Evolutionary conservation across 257 asterid genomes (phyloP), one percentile per base, ranked within the genome.

Genomic region (Solanum stenotomum): DNA sequence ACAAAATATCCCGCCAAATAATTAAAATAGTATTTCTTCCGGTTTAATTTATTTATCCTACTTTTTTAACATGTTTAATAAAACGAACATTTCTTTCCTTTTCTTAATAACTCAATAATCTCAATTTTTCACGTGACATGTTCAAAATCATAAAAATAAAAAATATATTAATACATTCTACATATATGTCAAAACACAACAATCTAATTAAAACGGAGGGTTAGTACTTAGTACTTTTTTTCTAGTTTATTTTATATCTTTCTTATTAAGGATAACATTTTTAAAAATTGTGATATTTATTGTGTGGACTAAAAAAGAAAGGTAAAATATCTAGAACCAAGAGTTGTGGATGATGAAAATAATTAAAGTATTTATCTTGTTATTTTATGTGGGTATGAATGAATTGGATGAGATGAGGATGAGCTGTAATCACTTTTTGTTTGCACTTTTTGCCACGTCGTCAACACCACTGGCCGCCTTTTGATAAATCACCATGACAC

Each of bases 371-470:
- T 65, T 70, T 29, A 29, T 75, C 29, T 75, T 75, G 52, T 75
- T 82, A 56, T 56, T 10, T 49, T 82, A 18, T 82, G 86, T 82
- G 86, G 86, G 70, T 49, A 10, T 31, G 31, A 49, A 82, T 49
- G 71, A 70, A 70, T 70, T 7, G 37, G 4, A 82, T 2, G 68
- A 18, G 70, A 49, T 82, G 70, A 49, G 68, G 70, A 82, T 82
- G 29, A 46, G 68, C 18, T 46, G 85, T 79, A 44, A 7, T 81
- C 16, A 29, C 86, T 82, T 82, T 82, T 49, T 49, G 20, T 16
- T 46, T 82, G 44, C 86, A 82, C 86, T 82, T 82, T 82, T 82
- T 49, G 42, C 86, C 86, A 82, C 86, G 86, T 82, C 86, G 86
- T 82, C 86, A 82, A 49, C 44, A 18, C 27, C 31, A 82, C 22